phyloP scores from a whole-genome alignment of 495 filamentous ascomycete genomes.

The Hypomontagnella monticulosa region DNA sequence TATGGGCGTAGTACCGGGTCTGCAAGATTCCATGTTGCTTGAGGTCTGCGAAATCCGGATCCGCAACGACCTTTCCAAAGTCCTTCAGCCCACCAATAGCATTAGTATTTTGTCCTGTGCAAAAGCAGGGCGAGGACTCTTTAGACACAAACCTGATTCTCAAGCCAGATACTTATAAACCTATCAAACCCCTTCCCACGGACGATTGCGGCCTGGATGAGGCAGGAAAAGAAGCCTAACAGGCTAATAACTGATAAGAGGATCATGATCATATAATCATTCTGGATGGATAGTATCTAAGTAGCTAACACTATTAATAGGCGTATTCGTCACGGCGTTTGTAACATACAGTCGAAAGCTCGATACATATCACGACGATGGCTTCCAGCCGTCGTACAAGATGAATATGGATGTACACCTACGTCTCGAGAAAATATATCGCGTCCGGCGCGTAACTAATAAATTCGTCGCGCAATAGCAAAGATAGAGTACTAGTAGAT shows the following conservation, averaged over 20 bases:
- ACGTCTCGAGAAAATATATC: no score
- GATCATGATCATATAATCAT: not conserved
- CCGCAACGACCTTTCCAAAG: conserved; percentile 60
- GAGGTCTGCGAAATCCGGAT: conserved; percentile 63
- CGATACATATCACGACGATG: no score
- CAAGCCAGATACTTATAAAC: conserved; percentile 76
- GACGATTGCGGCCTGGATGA: conserved; percentile 41
- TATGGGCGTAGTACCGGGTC: conserved; percentile 69
- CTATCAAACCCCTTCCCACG: conserved; percentile 71
- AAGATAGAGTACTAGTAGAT: no score
- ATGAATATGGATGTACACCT: no score
- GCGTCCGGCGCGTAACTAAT: no score
- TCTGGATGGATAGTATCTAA: no score
- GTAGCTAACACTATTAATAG: no score
- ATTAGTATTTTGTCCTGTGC: not conserved
- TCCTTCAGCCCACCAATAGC: conserved; percentile 54
- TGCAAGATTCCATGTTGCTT: conserved; percentile 69
- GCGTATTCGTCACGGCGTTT: no score
- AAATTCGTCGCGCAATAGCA: no score
- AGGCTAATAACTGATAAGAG: conserved; percentile 9
- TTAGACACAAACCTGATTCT: conserved; percentile 62
- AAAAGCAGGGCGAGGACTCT: no score
- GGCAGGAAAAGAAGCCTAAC: conserved; percentile 9
- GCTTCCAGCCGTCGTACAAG: no score
- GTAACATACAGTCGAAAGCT: no score